Conservation (phyloP, 176 grass and related monocot species). For the Oryza punctata region DNA sequence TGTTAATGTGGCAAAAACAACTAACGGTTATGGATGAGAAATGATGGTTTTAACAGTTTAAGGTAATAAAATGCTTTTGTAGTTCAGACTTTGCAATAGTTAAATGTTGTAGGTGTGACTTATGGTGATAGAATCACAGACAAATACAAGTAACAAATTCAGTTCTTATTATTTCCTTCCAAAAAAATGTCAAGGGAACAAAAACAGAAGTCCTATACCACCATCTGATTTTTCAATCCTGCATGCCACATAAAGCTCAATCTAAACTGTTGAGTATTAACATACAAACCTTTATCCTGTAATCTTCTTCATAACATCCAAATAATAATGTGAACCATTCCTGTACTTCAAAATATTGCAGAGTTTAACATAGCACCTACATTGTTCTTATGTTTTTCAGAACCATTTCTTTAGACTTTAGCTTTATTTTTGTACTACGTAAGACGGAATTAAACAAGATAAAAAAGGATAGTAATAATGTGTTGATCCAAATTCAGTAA, state of each 20-base stretch:
- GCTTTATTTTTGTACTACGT: neutral
- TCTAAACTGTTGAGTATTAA: neutral
- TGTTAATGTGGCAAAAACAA: neutral
- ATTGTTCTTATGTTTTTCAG: slow-evolving; percentile 11
- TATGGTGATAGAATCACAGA: neutral
- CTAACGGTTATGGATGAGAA: neutral
- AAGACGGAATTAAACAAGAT: slow-evolving; percentile 4
- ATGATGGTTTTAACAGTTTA: neutral
- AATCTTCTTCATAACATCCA: slow-evolving; percentile 15
- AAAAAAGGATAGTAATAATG: neutral
- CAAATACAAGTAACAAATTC: neutral
- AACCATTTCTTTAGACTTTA: neutral
- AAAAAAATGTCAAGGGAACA: slow-evolving; percentile 8
- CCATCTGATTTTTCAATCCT: slow-evolving; percentile 3
- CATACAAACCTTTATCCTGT: neutral
- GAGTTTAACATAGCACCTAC: neutral
- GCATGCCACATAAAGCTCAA: neutral
- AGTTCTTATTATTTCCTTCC: neutral
- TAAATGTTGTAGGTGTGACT: neutral
- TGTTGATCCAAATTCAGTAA: slow-evolving; percentile 16
- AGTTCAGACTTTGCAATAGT: neutral
- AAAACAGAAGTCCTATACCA: neutral
- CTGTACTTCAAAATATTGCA: neutral
- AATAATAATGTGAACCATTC: slow-evolving; percentile 13
- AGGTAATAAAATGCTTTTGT: neutral